Conservation (phyloP, 768 basidiomycete species). For the Macrolepiota dolichaula region DNA sequence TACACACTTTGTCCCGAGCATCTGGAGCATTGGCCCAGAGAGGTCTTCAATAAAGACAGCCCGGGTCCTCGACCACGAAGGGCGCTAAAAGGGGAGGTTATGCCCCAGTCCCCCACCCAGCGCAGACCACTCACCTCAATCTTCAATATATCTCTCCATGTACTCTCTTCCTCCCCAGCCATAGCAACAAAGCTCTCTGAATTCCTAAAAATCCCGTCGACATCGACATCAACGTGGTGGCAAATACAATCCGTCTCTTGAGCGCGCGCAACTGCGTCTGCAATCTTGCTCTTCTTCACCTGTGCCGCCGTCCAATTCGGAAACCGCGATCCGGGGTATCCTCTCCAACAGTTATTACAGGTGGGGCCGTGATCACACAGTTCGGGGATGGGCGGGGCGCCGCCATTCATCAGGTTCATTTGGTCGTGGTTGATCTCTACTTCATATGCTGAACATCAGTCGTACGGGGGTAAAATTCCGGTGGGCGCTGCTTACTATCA, state of each 20-base stretch:
- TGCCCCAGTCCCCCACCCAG: not conserved
- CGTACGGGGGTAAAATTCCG: not conserved
- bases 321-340: conserved; percentile 37
- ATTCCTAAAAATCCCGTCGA: conserved; percentile 19
- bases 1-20: conserved; percentile 53
- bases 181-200: conserved; percentile 29
- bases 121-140: conserved; percentile 22
- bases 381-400: conserved; percentile 23
- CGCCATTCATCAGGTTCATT: conserved; percentile 19
- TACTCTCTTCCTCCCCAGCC: conserved; percentile 20
- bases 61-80: conserved; percentile 30
- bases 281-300: conserved; percentile 32
- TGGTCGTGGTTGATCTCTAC: conserved; percentile 25
- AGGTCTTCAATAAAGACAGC: conserved; percentile 51
- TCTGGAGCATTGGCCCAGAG: conserved; percentile 47
- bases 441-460: not conserved
- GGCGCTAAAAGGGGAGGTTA: conserved; percentile 5
- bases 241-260: conserved; percentile 21
- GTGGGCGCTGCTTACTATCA: conserved; percentile 19
- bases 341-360: conserved; percentile 29
- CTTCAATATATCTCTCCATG: conserved; percentile 28
- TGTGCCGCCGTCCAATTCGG: conserved; percentile 49
- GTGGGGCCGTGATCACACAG: conserved; percentile 23
- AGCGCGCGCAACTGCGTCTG: conserved; percentile 9
- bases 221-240: conserved; percentile 32